These are phyloP conservation scores for Verticillium isaacii DNA, from an alignment of 2,329 filamentous ascomycete genomes.

Conservation along the genomic window DNA sequence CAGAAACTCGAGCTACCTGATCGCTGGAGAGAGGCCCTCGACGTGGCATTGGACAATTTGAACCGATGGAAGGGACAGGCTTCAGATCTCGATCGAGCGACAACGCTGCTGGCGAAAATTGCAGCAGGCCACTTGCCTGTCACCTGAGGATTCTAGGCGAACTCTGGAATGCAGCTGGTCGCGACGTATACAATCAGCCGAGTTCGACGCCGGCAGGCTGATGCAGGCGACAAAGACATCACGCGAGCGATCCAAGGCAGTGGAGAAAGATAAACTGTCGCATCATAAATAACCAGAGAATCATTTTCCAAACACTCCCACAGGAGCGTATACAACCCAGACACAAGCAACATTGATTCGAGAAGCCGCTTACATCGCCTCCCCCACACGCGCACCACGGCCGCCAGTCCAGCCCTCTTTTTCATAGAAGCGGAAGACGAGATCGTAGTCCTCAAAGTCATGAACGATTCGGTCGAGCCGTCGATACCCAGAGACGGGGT, in stretches of 20 bases:
- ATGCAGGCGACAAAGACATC: neutral
- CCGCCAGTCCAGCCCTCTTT: slow-evolving; percentile 68
- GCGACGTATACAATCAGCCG: too few species aligned
- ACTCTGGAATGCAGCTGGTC: too few species aligned
- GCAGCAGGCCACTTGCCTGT: too few species aligned
- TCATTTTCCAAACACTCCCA: neutral
- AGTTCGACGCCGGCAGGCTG: too few species aligned
- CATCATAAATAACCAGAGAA: neutral
- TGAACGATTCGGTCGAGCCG: slow-evolving; percentile 93
- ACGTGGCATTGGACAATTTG: slow-evolving; percentile 11
- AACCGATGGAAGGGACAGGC: slow-evolving; percentile 17
- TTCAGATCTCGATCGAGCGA: slow-evolving; percentile 10
- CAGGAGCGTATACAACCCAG: neutral
- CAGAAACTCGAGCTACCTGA: slow-evolving; percentile 11
- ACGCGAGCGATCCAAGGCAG: neutral
- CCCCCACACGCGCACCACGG: slow-evolving; percentile 49
- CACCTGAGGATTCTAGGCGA: too few species aligned
- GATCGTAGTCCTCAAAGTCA: slow-evolving; percentile 93
- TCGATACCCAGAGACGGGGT: slow-evolving; percentile 79
- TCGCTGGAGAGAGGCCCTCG: slow-evolving; percentile 16
- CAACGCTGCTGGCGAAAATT: slow-evolving; percentile 4
- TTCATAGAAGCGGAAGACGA: slow-evolving; percentile 96
- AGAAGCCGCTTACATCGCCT: slow-evolving; percentile 31
- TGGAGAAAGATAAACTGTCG: neutral
- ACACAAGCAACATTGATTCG: neutral